Evolutionary conservation across 306 rosid genomes (phyloP).

Genomic region (Ormosia semicastrata): DNA sequence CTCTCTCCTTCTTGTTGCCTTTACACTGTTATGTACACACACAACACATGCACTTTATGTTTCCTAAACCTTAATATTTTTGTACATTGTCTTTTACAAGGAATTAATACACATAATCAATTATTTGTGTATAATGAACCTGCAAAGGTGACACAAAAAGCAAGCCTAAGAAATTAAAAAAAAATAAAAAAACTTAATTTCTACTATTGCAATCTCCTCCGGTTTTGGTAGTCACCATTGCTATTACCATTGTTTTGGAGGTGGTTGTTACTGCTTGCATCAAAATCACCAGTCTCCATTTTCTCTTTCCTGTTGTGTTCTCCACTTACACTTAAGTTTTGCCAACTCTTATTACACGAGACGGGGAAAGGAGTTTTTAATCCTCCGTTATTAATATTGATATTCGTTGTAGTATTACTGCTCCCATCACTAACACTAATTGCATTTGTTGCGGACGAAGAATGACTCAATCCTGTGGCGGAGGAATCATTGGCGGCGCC

Average conservation of each 20-base stretch:
- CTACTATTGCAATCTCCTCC: not conserved
- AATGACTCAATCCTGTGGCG: not conserved
- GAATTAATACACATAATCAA: not conserved
- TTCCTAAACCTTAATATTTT: not conserved
- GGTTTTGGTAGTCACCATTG: not conserved
- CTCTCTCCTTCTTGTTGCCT: not conserved
- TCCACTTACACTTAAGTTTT: not conserved
- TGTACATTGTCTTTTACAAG: not conserved
- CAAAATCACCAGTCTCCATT: not conserved
- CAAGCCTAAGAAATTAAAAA: not conserved
- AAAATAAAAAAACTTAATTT: not conserved
- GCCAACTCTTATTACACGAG: not conserved
- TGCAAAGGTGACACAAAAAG: not conserved
- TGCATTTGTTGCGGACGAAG: not conserved
- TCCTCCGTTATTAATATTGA: not conserved
- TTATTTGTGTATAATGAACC: not conserved
- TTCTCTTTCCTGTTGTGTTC: no score
- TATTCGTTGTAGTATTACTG: not conserved
- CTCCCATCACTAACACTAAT: no score
- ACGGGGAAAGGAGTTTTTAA: not conserved
- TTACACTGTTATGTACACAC: not conserved
- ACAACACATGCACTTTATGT: not conserved
- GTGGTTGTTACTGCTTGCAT: not conserved
- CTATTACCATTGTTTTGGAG: not conserved
- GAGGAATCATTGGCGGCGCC: not conserved